Percentiles rank a stretch among this genome's conserved stretches.
phyloP scores from a whole-genome alignment of 495 filamentous ascomycete species.

The Saxophila tyrrhenica region DNA sequence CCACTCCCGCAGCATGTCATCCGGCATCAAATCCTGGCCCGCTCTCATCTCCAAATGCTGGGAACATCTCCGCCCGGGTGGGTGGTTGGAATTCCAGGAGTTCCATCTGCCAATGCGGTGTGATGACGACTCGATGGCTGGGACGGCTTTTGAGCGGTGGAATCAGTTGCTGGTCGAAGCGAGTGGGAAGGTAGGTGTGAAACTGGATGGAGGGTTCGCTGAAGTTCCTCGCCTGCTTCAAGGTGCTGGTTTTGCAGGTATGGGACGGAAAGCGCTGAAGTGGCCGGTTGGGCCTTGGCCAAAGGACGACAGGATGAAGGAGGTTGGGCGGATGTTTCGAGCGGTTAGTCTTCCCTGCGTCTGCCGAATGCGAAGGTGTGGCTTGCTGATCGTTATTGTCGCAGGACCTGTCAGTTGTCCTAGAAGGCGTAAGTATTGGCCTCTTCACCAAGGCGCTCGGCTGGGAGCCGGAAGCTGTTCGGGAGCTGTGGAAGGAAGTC shows the following conservation, averaged over 20 bases:
- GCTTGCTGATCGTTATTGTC: background rate
- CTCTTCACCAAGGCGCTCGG: background rate
- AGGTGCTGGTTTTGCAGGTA: constrained; percentile 18
- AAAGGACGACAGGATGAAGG: constrained; percentile 18
- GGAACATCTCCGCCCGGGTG: background rate
- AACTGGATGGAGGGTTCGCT: background rate
- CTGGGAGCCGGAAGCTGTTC: background rate
- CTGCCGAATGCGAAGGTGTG: background rate
- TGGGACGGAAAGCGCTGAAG: constrained; percentile 15
- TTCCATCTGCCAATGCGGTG: constrained; percentile 10
- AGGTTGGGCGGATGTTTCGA: background rate
- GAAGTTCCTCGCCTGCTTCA: constrained; percentile 2
- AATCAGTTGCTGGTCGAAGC: constrained; percentile 8
- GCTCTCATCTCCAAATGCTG: background rate
- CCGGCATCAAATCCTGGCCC: constrained; percentile 18
- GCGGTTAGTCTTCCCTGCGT: background rate
- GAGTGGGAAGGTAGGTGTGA: background rate
- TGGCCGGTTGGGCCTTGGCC: constrained; percentile 21
- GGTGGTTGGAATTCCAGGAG: constrained; percentile 4
- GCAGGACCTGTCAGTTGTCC: background rate
- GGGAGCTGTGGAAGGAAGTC: background rate
- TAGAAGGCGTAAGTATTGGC: constrained; percentile 1
- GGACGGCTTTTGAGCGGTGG: background rate
- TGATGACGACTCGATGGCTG: constrained; percentile 20
- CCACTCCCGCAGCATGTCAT: constrained; percentile 8